Percentiles rank a stretch among this genome's conserved stretches.
Evolutionary conservation across 2,329 filamentous ascomycete genomes (phyloP).

Genomic region (Pseudogymnoascus sp.): DNA sequence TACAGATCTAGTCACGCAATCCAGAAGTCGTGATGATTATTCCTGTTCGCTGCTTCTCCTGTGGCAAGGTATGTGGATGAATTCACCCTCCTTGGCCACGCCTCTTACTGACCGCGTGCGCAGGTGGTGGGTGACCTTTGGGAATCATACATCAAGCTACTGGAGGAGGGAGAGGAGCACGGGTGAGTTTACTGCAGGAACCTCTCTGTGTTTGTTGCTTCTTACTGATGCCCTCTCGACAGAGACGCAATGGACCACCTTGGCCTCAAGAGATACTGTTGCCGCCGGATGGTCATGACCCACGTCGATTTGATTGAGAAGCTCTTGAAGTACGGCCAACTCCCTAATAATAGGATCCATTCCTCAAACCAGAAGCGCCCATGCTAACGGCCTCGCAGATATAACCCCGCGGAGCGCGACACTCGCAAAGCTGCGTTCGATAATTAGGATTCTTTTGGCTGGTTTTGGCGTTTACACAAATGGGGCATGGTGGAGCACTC

Average conservation of each 20-base stretch:
- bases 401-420: slow-evolving; percentile 41
- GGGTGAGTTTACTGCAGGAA: slow-evolving; percentile 47
- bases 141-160: slow-evolving; percentile 86
- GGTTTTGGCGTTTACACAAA: slow-evolving; percentile 8
- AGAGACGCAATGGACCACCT: slow-evolving; percentile 96
- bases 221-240: slow-evolving; percentile 13
- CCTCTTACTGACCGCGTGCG: slow-evolving; percentile 6
- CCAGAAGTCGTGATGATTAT: slow-evolving; percentile 74
- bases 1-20: slow-evolving; percentile 4
- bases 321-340: slow-evolving; percentile 65
- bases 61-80: slow-evolving; percentile 69
- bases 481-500: slow-evolving; percentile 4
- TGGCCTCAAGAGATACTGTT: slow-evolving; percentile 93
- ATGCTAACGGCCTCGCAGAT: slow-evolving; percentile 27
- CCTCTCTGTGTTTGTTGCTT: neutral
- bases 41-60: slow-evolving; percentile 96
- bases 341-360: neutral
- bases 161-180: slow-evolving; percentile 68
- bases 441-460: slow-evolving; percentile 13
- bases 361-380: neutral
- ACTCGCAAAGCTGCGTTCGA: slow-evolving; percentile 31
- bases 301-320: slow-evolving; percentile 99
- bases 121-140: slow-evolving; percentile 91
- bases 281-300: slow-evolving; percentile 98
- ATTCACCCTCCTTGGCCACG: neutral